These are phyloP conservation scores for Amorphotheca resinae DNA, from an alignment of 495 filamentous ascomycete species.

Conservation along the genomic window DNA sequence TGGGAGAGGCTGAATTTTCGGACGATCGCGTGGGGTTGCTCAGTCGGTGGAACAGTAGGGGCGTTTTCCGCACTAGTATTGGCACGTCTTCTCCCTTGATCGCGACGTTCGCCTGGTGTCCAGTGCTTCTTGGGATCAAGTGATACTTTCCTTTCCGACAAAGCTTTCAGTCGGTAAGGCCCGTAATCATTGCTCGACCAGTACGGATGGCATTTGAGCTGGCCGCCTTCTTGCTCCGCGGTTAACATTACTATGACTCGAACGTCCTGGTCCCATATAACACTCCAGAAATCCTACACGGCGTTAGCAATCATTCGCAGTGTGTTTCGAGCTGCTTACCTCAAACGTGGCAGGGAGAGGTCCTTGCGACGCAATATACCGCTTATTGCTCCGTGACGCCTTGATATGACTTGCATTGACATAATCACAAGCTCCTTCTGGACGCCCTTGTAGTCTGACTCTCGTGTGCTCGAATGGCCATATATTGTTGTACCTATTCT, in stretches of 20 bases:
- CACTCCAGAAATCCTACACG: slow-evolving; percentile 94
- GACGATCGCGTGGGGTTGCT: slow-evolving; percentile 66
- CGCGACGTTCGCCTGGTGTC: slow-evolving; percentile 1
- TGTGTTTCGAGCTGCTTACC: too few relatives aligned
- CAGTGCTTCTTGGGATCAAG: slow-evolving; percentile 48
- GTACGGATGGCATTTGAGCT: slow-evolving; percentile 88
- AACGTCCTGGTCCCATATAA: slow-evolving; percentile 93
- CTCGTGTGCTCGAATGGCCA: slow-evolving; percentile 92
- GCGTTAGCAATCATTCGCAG: too few relatives aligned
- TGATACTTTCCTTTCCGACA: slow-evolving; percentile 70
- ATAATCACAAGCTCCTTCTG: slow-evolving; percentile 75
- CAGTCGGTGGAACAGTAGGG: slow-evolving; percentile 23
- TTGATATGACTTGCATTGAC: slow-evolving; percentile 87
- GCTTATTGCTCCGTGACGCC: slow-evolving; percentile 64
- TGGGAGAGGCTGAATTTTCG: slow-evolving; percentile 81
- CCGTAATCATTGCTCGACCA: slow-evolving; percentile 80
- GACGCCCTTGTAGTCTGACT: slow-evolving; percentile 61
- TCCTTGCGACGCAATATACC: slow-evolving; percentile 92
- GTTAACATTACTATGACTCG: slow-evolving; percentile 92
- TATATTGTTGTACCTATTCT: slow-evolving; percentile 97
- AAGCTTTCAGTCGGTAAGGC: slow-evolving; percentile 55
- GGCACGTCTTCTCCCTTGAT: slow-evolving; percentile 28
- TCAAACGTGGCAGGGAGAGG: slow-evolving; percentile 87
- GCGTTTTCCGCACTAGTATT: slow-evolving; percentile 27
- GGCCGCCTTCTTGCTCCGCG: slow-evolving; percentile 89